Percentiles rank a stretch among this genome's conserved stretches.
Evolutionary conservation across 2,329 filamentous ascomycete species (phyloP).

Genomic region (Helotiales sp.): DNA sequence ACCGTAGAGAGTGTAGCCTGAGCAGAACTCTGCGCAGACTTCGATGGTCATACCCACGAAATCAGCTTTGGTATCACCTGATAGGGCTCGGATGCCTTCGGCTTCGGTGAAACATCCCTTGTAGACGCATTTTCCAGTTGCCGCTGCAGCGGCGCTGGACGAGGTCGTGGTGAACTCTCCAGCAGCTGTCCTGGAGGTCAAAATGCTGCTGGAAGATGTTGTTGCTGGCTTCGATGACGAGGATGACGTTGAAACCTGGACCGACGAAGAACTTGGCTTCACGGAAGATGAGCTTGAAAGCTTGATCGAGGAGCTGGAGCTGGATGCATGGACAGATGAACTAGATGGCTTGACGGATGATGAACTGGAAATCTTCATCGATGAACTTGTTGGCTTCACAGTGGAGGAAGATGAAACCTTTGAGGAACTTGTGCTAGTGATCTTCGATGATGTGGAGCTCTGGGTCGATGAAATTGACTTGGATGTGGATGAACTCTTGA

Average conservation of each 20-base stretch:
- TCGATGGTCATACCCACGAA: conserved; percentile 16
- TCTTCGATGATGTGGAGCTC: conserved; percentile 7
- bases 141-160: conserved; percentile 1
- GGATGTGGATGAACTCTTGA: background rate
- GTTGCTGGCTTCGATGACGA: background rate
- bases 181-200: conserved; percentile 1
- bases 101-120: conserved; percentile 40
- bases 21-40: conserved; percentile 26
- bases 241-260: background rate
- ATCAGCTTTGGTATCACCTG: conserved; percentile 1
- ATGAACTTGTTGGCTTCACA: conserved; percentile 4
- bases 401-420: conserved; percentile 12
- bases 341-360: conserved; percentile 4
- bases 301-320: conserved; percentile 5
- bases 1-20: conserved; percentile 42
- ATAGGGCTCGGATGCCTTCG: conserved; percentile 32
- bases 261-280: background rate
- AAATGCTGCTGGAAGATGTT: background rate
- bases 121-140: conserved; percentile 19
- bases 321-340: background rate
- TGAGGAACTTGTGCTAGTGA: conserved; percentile 13
- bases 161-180: conserved; percentile 11
- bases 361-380: conserved; percentile 12
- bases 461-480: background rate
- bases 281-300: background rate